Conservation (phyloP, 2,329 filamentous ascomycete species). For the Tothia fuscella region DNA sequence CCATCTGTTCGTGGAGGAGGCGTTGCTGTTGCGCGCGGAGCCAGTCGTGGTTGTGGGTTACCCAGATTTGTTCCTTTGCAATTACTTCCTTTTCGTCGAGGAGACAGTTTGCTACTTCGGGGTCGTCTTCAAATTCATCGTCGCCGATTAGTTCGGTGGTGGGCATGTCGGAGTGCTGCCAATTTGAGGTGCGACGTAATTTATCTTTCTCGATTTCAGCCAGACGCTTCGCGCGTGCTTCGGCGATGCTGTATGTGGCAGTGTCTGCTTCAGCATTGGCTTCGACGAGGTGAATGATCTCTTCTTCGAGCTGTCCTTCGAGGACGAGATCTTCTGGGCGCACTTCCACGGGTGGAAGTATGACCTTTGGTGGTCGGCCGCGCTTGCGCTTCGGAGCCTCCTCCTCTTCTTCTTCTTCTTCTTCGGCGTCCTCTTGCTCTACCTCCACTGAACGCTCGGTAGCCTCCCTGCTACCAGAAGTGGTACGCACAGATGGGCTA, state of each 20-base stretch:
- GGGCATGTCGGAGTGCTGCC: slow-evolving; percentile 2
- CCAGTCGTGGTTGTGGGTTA: slow-evolving; percentile 90
- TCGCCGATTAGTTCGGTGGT: slow-evolving; percentile 29
- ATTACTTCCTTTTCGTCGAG: slow-evolving; percentile 61
- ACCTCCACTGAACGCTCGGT: background rate
- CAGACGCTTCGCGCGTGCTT: slow-evolving; percentile 16
- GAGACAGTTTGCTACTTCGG: slow-evolving; percentile 71
- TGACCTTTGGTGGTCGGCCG: slow-evolving; percentile 5
- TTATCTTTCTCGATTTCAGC: slow-evolving; percentile 7
- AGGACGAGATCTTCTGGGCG: slow-evolving; percentile 32
- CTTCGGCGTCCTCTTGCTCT: background rate
- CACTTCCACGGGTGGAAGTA: background rate
- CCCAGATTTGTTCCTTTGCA: slow-evolving; percentile 86
- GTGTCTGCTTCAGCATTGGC: slow-evolving; percentile 21
- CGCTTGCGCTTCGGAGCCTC: slow-evolving; percentile 1
- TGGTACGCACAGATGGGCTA: slow-evolving; percentile 5
- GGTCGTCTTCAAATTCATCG: slow-evolving; percentile 79
- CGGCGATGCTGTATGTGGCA: slow-evolving; percentile 18
- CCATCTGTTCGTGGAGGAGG: slow-evolving; percentile 57
- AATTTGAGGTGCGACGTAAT: background rate
- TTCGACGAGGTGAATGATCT: slow-evolving; percentile 28
- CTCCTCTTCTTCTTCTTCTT: background rate
- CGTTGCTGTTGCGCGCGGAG: slow-evolving; percentile 78
- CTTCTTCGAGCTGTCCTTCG: slow-evolving; percentile 34
- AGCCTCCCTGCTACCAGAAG: slow-evolving; percentile 9